Conservation (phyloP, 495 filamentous ascomycete genomes). For the Tuber microsphaerosporum region DNA sequence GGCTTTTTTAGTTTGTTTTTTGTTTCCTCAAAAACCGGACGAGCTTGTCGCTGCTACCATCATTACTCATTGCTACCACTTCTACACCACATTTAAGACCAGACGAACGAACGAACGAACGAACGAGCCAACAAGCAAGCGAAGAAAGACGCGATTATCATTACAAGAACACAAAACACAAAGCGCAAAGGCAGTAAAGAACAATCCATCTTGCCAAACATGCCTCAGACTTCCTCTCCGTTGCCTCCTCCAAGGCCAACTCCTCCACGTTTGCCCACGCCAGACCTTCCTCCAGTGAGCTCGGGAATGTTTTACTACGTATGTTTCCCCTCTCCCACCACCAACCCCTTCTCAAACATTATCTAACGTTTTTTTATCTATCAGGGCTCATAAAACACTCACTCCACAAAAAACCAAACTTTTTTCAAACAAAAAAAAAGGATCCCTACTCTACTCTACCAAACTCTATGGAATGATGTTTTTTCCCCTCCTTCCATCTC, state of each 20-base stretch:
- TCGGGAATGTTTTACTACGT: conserved; percentile 30
- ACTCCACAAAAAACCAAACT: neutral
- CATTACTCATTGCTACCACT: conserved; percentile 4
- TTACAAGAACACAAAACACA: neutral
- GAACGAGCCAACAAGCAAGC: conserved; percentile 1
- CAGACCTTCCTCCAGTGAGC: conserved; percentile 25
- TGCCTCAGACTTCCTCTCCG: conserved; percentile 20
- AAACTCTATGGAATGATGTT: neutral
- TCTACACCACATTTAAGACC: neutral
- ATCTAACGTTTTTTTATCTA: neutral
- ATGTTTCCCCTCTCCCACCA: neutral
- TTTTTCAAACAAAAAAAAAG: neutral
- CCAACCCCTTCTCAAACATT: neutral
- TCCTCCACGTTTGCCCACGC: conserved; percentile 27
- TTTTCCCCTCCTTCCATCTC: neutral
- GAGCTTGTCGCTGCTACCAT: neutral
- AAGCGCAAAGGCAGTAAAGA: neutral
- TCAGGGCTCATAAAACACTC: neutral
- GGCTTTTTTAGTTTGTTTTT: neutral
- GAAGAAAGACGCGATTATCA: neutral
- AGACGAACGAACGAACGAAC: conserved; percentile 6
- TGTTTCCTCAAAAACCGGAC: neutral
- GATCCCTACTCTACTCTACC: neutral
- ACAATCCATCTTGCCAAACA: conserved; percentile 1
- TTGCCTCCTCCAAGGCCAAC: conserved; percentile 19